phyloP scores from a whole-genome alignment of 306 rosid genomes.

The Quercus wislizeni region DNA sequence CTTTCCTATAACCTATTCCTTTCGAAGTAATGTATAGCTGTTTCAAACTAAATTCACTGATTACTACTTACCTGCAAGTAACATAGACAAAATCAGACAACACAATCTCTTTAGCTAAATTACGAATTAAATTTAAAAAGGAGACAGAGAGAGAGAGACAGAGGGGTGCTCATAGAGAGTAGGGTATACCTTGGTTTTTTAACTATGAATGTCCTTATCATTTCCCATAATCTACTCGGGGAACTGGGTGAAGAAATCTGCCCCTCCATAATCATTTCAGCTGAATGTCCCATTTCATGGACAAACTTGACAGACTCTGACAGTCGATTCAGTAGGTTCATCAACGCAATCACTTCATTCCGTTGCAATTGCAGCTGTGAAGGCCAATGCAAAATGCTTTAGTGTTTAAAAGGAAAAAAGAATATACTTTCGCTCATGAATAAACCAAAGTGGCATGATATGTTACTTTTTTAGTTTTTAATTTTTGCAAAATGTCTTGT shows the following conservation, averaged over 20 bases:
- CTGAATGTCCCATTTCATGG: constrained; percentile 64
- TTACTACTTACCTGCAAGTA: constrained; percentile 21
- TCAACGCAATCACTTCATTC: constrained; percentile 88
- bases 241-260: constrained; percentile 30
- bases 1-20: not conserved
- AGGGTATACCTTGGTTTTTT: constrained; percentile 27
- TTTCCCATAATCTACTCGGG: constrained; percentile 39
- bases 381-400: constrained; percentile 7
- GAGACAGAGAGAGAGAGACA: no score
- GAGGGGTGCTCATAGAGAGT: not conserved
- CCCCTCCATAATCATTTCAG: constrained; percentile 47
- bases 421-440: not conserved
- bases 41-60: not conserved
- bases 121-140: not conserved
- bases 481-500: not conserved
- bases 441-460: no score
- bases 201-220: constrained; percentile 42
- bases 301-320: constrained; percentile 76
- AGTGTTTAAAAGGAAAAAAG: not conserved
- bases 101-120: not conserved
- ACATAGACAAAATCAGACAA: not conserved
- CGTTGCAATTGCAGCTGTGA: constrained; percentile 89
- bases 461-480: not conserved
- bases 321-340: constrained; percentile 86
- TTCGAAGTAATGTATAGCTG: not conserved